Base-by-base conservation (phyloP, 2,329 filamentous ascomycete species). In the Falciphora oryzae region DNA sequence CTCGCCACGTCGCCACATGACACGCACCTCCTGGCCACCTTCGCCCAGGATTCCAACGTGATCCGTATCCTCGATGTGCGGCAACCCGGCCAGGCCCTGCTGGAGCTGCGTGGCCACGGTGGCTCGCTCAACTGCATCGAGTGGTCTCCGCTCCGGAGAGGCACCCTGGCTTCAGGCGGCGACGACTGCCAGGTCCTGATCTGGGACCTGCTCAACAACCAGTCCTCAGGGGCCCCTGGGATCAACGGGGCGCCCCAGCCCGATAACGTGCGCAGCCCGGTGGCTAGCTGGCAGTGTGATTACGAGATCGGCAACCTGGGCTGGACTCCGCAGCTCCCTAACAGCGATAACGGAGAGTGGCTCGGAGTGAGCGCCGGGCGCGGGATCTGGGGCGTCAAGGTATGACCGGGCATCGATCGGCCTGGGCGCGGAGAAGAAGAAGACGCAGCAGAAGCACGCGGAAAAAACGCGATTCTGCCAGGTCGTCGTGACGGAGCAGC, bases 31-130 rank as follows among this genome's bases (percentile, higher is more conserved):
- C 86, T 99, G 50, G 94, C 62, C n/a, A 99, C 95, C 0, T 98
- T 99, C 75, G 94, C 95, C 25, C 89, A 93, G 73, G 95, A 98
- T 74, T 96, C 92, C 4, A 93, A 89, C 71, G 81, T 96, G 44
- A 93, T 99, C 73, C 92, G 95, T 61, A 96, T 99, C 64, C 87
- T 99, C 35, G 95, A 99, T 72, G 94, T 98, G 3, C 89, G 95
- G 61, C 95, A 99, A 77, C 95, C 95, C 0, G 95, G 95, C 7
- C 95, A 97, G 76, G 95, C 95, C 2, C 84, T 99, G 5, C 85
- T 99, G 31, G 95, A 99, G 75, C 87, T 99, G 53, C 91, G 91
- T 61, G 95, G 95, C 28, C 94, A 99, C 73, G 86, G 87, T 28
- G 90, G 92, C 5, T 78, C 92, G 10, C 85, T 99, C 65, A 98